These are phyloP conservation scores for Xylaria multiplex DNA, from an alignment of 2,329 filamentous ascomycete genomes.

Conservation along the genomic window DNA sequence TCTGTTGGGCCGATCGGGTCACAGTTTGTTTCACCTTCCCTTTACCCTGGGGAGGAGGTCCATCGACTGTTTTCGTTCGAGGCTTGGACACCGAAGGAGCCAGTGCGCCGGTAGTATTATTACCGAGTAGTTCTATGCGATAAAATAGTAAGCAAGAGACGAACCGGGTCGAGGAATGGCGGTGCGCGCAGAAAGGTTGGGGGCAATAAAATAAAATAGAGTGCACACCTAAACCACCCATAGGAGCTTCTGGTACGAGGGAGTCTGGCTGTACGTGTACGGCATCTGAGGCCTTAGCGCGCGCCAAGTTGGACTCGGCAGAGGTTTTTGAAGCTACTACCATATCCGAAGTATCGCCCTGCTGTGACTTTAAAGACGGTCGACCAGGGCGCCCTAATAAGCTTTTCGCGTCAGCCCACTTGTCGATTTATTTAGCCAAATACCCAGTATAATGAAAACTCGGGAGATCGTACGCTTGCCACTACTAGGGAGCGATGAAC, in stretches of 20 bases:
- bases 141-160: conserved; percentile 6
- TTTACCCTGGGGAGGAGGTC: conserved; percentile 28
- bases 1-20: conserved; percentile 1
- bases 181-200: neutral
- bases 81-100: conserved; percentile 15
- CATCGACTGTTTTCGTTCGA: conserved; percentile 19
- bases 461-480: conserved; percentile 37
- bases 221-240: conserved; percentile 44
- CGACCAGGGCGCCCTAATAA: conserved; percentile 42
- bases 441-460: neutral
- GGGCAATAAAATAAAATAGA: neutral
- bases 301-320: conserved; percentile 34
- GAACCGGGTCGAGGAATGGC: neutral
- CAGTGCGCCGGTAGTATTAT: conserved; percentile 9
- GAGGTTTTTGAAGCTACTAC: conserved; percentile 32
- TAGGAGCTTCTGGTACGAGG: conserved; percentile 44
- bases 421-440: neutral
- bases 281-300: conserved; percentile 37
- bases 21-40: conserved; percentile 34
- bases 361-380: conserved; percentile 32
- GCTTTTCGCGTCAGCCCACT: conserved; percentile 13
- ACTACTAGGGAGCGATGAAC: conserved; percentile 32
- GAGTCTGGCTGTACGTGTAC: conserved; percentile 30
- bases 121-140: conserved; percentile 25
- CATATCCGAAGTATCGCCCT: conserved; percentile 21